Evolutionary conservation across 2,329 filamentous ascomycete species (phyloP), one percentile per base, ranked within the genome.

Genomic region (Tolypocladium pustulatum): DNA sequence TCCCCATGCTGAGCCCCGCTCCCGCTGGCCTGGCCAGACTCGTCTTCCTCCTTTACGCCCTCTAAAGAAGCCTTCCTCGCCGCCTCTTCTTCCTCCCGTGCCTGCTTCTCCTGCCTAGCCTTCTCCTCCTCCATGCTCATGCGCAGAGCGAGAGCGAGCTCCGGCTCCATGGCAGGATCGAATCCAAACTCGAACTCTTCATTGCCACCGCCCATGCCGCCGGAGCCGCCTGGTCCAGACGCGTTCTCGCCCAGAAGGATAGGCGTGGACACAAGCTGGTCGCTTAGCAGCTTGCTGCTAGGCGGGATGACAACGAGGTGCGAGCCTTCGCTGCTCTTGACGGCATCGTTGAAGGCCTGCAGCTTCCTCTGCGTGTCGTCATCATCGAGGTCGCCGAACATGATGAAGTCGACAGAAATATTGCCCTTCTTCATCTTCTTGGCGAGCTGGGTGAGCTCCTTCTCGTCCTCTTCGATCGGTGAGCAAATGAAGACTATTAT

Each of bases 91-190:
- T 90, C 87, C 63, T 90, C 85, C 67, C 86, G 85, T 66, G 88
- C 90, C 69, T 88, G 85, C 76, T 91, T 91, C 73, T 96, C 92
- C 75, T 95, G 87, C 67, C 94, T 81, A 61, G 92, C 92, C 78
- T 95, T 95, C 76, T 99, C 94, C 72, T 99, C 94, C 73, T 99
- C 94, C 83, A 96, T 91, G 74, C 90, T 96, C 91, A 99, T 96
- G 63, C 94, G 87, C 71, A 99, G 79, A 57, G 94, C 94, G 65
- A 99, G 84, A 27, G 94, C 94, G 69, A 99, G 78, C 73, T 99
- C 94, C 4, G 94, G 94, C 70, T 99, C 94, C 68, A 92, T 82
- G 57, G 87, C 88, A 17, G 93, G 92, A 73, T 97, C 94, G 65
- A 96, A 90, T 63, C 90, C 91, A 71, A 95, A 95, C 64, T 76